phyloP scores from a whole-genome alignment of 2,329 filamentous ascomycete genomes.

The Chalara sp. region DNA sequence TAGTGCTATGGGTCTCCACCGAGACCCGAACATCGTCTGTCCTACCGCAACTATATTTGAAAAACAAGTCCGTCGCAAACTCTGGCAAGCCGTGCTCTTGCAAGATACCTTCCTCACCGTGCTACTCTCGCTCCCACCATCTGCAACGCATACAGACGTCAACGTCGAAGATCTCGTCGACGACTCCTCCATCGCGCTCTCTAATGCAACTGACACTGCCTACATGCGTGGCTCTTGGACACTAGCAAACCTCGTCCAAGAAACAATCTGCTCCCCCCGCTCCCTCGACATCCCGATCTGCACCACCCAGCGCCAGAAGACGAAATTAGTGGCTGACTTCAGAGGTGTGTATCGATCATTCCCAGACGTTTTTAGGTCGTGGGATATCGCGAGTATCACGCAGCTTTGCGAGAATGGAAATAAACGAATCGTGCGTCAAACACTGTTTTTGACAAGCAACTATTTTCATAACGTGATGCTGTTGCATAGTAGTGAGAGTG shows the following conservation, averaged over 20 bases:
- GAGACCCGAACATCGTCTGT: slow-evolving; percentile 68
- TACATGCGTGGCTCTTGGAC: slow-evolving; percentile 69
- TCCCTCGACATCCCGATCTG: slow-evolving; percentile 69
- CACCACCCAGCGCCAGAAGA: slow-evolving; percentile 60
- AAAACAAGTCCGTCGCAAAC: slow-evolving; percentile 71
- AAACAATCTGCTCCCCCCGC: slow-evolving; percentile 67
- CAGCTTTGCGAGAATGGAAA: slow-evolving; percentile 45
- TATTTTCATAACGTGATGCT: slow-evolving; percentile 81
- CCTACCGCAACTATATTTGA: slow-evolving; percentile 62
- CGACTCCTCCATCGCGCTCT: slow-evolving; percentile 51
- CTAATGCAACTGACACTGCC: slow-evolving; percentile 57
- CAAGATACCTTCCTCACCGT: slow-evolving; percentile 80
- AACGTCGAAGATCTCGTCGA: slow-evolving; percentile 67
- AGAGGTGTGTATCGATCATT: slow-evolving; percentile 67
- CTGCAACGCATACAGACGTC: slow-evolving; percentile 73
- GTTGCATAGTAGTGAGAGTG: slow-evolving; percentile 64
- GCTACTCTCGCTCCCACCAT: slow-evolving; percentile 69
- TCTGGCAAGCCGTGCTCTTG: slow-evolving; percentile 75
- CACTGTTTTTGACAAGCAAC: slow-evolving; percentile 72
- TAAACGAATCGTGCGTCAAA: slow-evolving; percentile 65
- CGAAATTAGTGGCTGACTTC: slow-evolving; percentile 63
- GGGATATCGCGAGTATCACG: slow-evolving; percentile 54
- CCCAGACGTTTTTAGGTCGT: slow-evolving; percentile 62
- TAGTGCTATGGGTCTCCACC: slow-evolving; percentile 67
- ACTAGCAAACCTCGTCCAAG: slow-evolving; percentile 70